Evolutionary conservation across 345 rosid genomes (phyloP).

Genomic region (Boechera retrofracta): DNA sequence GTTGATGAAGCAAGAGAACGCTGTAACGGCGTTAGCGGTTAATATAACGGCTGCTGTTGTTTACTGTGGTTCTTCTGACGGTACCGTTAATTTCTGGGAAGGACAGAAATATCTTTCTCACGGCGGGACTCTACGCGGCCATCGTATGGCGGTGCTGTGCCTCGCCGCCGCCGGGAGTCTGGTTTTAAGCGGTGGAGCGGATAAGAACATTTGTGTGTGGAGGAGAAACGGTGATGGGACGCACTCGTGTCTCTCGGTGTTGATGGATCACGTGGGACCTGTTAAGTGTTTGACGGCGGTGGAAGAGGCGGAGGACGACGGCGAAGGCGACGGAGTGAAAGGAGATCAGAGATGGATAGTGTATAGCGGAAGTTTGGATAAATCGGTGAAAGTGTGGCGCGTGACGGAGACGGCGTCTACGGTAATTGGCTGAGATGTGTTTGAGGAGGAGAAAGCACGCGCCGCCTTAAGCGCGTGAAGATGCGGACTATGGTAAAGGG

Average conservation of each 20-base stretch:
- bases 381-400: conserved; percentile 88
- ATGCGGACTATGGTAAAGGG: not conserved
- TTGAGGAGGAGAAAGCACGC: not conserved
- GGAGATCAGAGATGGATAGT: conserved; percentile 61
- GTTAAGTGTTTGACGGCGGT: conserved; percentile 83
- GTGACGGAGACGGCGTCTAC: conserved; percentile 54
- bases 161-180: conserved; percentile 62
- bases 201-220: conserved; percentile 83
- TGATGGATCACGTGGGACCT: conserved; percentile 83
- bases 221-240: conserved; percentile 52
- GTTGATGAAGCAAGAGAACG: conserved; percentile 68
- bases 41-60: conserved; percentile 52
- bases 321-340: not conserved
- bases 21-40: conserved; percentile 80
- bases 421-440: conserved; percentile 16
- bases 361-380: conserved; percentile 88
- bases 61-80: conserved; percentile 78
- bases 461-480: conserved; percentile 28
- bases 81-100: conserved; percentile 75
- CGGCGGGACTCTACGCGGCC: conserved; percentile 74
- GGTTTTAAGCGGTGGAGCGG: conserved; percentile 91
- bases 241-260: conserved; percentile 65
- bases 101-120: conserved; percentile 58
- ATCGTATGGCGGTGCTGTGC: conserved; percentile 72
- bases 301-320: conserved; percentile 54